phyloP scores from a whole-genome alignment of 306 rosid species.

The Boehmeria nivea region DNA sequence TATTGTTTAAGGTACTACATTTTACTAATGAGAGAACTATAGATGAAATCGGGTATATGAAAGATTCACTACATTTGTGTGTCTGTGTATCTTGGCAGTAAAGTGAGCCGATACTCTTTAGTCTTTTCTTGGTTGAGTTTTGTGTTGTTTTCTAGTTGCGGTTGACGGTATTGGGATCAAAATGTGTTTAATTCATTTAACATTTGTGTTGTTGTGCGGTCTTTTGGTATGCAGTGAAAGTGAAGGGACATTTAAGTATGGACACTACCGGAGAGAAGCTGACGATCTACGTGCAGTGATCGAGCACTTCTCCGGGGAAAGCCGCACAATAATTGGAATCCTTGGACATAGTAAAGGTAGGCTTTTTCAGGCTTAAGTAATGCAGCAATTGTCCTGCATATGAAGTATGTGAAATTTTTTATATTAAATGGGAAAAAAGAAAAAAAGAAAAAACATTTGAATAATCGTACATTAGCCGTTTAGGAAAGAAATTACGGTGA shows the following conservation, averaged over 20 bases:
- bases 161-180: neutral
- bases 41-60: neutral
- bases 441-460: neutral
- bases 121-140: neutral
- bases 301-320: slow-evolving; percentile 48
- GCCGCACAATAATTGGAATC: slow-evolving; percentile 41
- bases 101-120: too few species aligned
- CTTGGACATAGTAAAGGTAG: slow-evolving; percentile 87
- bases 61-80: too few species aligned
- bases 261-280: slow-evolving; percentile 56
- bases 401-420: neutral
- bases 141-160: neutral
- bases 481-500: too few species aligned
- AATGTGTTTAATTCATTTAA: too few species aligned
- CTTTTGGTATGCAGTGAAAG: slow-evolving; percentile 51
- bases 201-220: too few species aligned
- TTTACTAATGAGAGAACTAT: neutral
- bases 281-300: slow-evolving; percentile 61
- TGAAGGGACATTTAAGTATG: slow-evolving; percentile 70
- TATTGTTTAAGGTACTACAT: too few species aligned
- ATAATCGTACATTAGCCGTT: too few species aligned
- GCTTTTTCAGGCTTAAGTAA: neutral
- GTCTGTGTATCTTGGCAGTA: too few species aligned
- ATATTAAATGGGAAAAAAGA: neutral
- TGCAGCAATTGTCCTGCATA: neutral